A percentile compares a stretch with the other conserved stretches of the same genome.
Evolutionary conservation across 352 stramenopile species (phyloP).

Genomic region (Pythium aquatile): DNA sequence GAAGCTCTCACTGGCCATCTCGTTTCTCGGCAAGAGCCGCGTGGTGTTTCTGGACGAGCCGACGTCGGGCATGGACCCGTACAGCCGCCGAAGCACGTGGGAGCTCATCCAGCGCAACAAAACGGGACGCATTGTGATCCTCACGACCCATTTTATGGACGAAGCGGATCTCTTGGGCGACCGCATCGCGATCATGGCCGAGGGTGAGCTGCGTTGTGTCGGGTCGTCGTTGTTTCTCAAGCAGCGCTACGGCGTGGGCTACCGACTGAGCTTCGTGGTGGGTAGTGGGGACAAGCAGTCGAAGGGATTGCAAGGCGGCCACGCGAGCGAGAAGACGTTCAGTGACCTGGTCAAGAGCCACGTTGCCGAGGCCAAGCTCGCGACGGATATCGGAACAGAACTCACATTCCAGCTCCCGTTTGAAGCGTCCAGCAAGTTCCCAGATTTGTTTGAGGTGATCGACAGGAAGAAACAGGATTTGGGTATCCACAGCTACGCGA

Average conservation of each 20-base stretch:
- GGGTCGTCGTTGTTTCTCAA: conserved; percentile 84
- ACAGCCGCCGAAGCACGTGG: conserved; percentile 85
- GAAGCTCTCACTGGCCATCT: conserved; percentile 75
- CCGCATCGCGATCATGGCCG: conserved; percentile 87
- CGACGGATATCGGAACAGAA: conserved; percentile 74
- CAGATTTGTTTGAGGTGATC: conserved; percentile 69
- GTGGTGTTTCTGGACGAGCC: conserved; percentile 88
- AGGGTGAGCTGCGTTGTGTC: conserved; percentile 56
- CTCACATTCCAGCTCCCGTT: conserved; percentile 77
- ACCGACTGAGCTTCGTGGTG: conserved; percentile 61
- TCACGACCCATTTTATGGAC: conserved; percentile 93
- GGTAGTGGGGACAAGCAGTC: not conserved
- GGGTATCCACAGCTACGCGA: conserved; percentile 56
- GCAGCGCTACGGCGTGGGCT: conserved; percentile 71
- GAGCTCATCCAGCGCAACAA: conserved; percentile 75
- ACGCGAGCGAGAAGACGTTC: conserved; percentile 5
- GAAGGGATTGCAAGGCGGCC: not conserved
- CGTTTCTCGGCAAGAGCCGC: conserved; percentile 66
- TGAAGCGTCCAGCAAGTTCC: conserved; percentile 51
- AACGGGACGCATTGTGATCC: conserved; percentile 66
- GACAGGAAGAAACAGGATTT: conserved; percentile 42
- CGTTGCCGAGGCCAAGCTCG: conserved; percentile 36
- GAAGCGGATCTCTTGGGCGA: conserved; percentile 92
- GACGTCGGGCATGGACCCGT: conserved; percentile 94
- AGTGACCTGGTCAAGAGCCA: conserved; percentile 33